Evolutionary conservation across 164 flowering plant species (phyloP).

Genomic region (Macadamia integrifolia): DNA sequence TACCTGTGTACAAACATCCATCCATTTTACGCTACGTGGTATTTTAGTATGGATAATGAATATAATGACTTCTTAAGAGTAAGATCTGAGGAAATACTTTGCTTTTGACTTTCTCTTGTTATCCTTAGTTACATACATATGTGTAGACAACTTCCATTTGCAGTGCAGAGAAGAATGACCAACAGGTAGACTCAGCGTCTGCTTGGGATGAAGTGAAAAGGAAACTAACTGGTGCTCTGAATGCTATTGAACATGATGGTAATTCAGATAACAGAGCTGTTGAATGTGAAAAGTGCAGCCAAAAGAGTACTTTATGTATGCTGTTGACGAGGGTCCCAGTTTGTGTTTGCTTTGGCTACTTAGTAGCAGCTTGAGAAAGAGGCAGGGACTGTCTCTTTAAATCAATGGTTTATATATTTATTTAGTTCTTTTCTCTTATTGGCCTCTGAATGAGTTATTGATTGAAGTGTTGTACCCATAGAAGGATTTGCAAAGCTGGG

Average conservation of each 20-base stretch:
- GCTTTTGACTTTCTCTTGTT: background rate
- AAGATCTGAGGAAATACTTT: background rate
- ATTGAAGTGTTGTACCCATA: background rate
- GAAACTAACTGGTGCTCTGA: conserved; percentile 63
- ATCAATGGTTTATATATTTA: background rate
- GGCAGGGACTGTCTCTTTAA: conserved; percentile 46
- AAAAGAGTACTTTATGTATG: conserved; percentile 53
- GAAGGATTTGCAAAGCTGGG: background rate
- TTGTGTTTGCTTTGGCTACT: conserved; percentile 70
- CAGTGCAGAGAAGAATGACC: conserved; percentile 41
- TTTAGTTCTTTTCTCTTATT: too few species aligned
- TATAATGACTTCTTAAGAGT: background rate
- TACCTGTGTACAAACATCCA: too few species aligned
- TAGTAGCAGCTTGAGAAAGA: conserved; percentile 68
- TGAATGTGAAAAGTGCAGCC: conserved; percentile 27
- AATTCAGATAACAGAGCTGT: conserved; percentile 26
- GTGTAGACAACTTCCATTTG: conserved; percentile 14
- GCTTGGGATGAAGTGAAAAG: conserved; percentile 63
- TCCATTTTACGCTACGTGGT: background rate
- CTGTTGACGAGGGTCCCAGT: conserved; percentile 67
- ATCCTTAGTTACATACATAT: conserved; percentile 7
- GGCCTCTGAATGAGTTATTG: background rate
- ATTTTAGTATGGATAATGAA: background rate
- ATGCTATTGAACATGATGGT: conserved; percentile 34
- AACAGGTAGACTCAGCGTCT: conserved; percentile 27